Evolutionary conservation across 768 basidiomycete genomes (phyloP), one percentile per base, ranked within the genome.

Genomic region (Asterophora parasitica): DNA sequence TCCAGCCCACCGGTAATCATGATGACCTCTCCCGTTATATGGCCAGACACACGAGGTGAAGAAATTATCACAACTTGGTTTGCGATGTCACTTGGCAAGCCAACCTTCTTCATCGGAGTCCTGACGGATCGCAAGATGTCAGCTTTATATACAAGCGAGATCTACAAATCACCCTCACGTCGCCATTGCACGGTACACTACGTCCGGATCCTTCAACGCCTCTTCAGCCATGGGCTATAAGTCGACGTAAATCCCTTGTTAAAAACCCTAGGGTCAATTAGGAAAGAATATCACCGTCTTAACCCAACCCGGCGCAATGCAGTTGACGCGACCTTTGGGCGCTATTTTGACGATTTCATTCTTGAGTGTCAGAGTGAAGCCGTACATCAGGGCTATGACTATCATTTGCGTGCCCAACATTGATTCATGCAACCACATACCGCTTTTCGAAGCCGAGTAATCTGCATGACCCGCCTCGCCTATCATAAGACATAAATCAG

Each of bases 1-100:
- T 89, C 87, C 86, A 88, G 87, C 2, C 87, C 87, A 2, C 86
- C 87, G 38, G 78, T 76, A 5, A 88, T 72, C 80, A 86, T 84
- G 23, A 86, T 57, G 5, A 82, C 76, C 55, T 86, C 78, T 0
- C 86, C 86, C 1, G 81, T 77, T 13, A 88, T 73, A 57, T 88
- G 86, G 0, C 86, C 84, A 0, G 85, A 88, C 0, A 87, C 58
- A 8, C 64, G 65, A 7, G 75, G 64, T 0, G 84, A 87, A 0
- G 86, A 75, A 2, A 88, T 58, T 1, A 84, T 48, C 8, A 76
- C 74, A 26, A 89, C 71, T 61, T 88, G 84, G 7, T 69, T 72
- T 0, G 86, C 87, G 27, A 88, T 64, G 51, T 90, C 87, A 50
- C 64, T 61, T 0, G 85, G 77, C 35, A 69, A 64, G 0, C 78